A percentile compares a stretch with the other conserved stretches of the same genome.
These are phyloP conservation scores for Hypoxylon crocopeplum DNA, from an alignment of 495 filamentous ascomycete species.

Conservation along the genomic window DNA sequence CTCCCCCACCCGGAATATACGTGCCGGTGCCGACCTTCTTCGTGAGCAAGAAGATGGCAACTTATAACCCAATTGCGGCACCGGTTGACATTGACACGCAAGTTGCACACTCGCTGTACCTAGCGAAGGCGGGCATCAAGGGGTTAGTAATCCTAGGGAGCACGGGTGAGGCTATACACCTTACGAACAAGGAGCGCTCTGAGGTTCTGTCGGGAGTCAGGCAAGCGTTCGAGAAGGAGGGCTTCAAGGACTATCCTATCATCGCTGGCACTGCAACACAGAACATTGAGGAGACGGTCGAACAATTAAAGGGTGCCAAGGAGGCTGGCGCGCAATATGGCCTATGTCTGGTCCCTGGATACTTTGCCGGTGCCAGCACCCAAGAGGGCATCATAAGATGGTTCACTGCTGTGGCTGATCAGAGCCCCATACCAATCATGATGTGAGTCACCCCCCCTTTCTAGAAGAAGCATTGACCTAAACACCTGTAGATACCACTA, in stretches of 20 bases:
- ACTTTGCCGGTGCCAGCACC: conserved; percentile 57
- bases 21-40: conserved; percentile 57
- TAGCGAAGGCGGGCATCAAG: conserved; percentile 65
- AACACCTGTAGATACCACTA: conserved; percentile 64
- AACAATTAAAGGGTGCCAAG: conserved; percentile 62
- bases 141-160: conserved; percentile 72
- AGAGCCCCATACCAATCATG: conserved; percentile 61
- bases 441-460: conserved; percentile 47
- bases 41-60: conserved; percentile 37
- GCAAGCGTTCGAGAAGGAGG: conserved; percentile 58
- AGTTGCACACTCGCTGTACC: conserved; percentile 64
- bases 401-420: conserved; percentile 61
- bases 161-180: conserved; percentile 73
- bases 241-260: conserved; percentile 67
- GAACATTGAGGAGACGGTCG: conserved; percentile 67
- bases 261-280: conserved; percentile 72
- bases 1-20: conserved; percentile 51
- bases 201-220: conserved; percentile 62
- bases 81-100: conserved; percentile 63
- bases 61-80: conserved; percentile 28
- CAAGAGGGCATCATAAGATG: conserved; percentile 60
- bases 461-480: background rate
- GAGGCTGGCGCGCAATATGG: conserved; percentile 70
- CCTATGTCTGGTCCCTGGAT: conserved; percentile 63
- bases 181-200: conserved; percentile 64